Percentiles rank a stretch among this genome's conserved stretches.
Evolutionary conservation across 2,329 filamentous ascomycete genomes (phyloP).

Genomic region (Beauveria varroae): DNA sequence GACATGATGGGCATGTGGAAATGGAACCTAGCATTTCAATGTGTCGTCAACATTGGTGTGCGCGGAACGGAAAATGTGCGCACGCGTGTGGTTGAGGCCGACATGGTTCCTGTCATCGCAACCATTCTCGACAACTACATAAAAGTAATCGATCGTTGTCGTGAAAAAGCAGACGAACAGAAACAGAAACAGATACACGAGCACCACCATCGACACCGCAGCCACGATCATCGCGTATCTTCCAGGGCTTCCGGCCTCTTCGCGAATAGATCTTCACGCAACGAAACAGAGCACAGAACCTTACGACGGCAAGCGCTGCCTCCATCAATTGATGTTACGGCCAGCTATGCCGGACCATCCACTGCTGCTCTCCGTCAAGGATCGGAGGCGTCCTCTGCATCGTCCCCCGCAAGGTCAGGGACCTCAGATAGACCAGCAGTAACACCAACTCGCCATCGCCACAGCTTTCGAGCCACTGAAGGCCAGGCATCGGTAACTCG

Average conservation of each 20-base stretch:
- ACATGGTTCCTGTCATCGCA: conserved; percentile 98
- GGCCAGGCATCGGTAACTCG: conserved; percentile 30
- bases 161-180: conserved; percentile 76
- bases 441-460: conserved; percentile 37
- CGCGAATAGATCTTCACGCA: conserved; percentile 42
- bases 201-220: conserved; percentile 42
- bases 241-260: conserved; percentile 36
- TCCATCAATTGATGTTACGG: conserved; percentile 54
- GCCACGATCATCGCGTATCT: conserved; percentile 40
- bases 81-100: conserved; percentile 92
- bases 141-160: conserved; percentile 86
- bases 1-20: conserved; percentile 99
- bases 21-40: conserved; percentile 98
- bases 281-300: conserved; percentile 52
- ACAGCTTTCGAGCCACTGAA: conserved; percentile 45
- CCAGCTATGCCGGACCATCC: conserved; percentile 32
- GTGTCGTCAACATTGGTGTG: conserved; percentile 97
- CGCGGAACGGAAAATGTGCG: conserved; percentile 89
- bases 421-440: conserved; percentile 15
- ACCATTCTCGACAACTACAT: conserved; percentile 98
- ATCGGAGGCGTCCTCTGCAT: conserved; percentile 16
- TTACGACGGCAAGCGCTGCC: conserved; percentile 75
- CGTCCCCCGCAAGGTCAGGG: conserved; percentile 3
- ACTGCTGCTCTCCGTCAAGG: conserved; percentile 20
- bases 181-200: conserved; percentile 61